Conservation (phyloP, 768 basidiomycete species). For the Auriscalpium orientale region DNA sequence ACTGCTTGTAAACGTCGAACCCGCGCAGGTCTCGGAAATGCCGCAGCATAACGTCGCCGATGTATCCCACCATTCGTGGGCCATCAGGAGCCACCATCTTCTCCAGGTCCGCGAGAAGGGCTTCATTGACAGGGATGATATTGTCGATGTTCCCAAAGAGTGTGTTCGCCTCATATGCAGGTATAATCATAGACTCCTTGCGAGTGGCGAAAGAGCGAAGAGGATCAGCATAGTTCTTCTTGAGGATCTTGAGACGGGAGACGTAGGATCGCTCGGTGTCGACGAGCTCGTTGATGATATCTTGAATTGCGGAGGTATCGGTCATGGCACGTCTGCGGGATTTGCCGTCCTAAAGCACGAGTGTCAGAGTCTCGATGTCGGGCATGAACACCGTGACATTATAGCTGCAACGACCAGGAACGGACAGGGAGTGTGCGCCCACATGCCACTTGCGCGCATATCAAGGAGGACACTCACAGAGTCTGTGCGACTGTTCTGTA, state of each 20-base stretch:
- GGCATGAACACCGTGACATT: neutral
- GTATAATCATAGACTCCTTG: constrained; percentile 82
- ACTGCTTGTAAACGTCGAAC: constrained; percentile 88
- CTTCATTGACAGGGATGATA: constrained; percentile 82
- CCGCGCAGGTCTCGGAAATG: constrained; percentile 82
- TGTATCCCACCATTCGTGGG: constrained; percentile 44
- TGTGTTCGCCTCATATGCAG: constrained; percentile 84
- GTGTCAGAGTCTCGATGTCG: no score
- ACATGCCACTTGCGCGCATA: no score
- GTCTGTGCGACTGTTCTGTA: constrained; percentile 23
- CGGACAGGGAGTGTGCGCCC: no score
- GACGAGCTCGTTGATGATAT: constrained; percentile 81
- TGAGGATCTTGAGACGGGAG: constrained; percentile 71
- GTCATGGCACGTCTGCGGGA: constrained; percentile 53
- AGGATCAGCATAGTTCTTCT: constrained; percentile 86
- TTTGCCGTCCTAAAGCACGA: neutral
- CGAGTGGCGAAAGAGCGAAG: constrained; percentile 77
- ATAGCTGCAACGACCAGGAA: neutral
- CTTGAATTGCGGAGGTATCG: constrained; percentile 56
- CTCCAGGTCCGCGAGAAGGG: constrained; percentile 78
- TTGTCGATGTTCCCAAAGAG: constrained; percentile 93
- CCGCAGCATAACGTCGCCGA: constrained; percentile 79
- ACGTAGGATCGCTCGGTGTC: constrained; percentile 88
- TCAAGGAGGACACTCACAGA: constrained; percentile 17
- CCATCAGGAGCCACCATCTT: constrained; percentile 64